Base-by-base conservation (phyloP, 805 yeast species). In the Metschnikowia bowlesiae region DNA sequence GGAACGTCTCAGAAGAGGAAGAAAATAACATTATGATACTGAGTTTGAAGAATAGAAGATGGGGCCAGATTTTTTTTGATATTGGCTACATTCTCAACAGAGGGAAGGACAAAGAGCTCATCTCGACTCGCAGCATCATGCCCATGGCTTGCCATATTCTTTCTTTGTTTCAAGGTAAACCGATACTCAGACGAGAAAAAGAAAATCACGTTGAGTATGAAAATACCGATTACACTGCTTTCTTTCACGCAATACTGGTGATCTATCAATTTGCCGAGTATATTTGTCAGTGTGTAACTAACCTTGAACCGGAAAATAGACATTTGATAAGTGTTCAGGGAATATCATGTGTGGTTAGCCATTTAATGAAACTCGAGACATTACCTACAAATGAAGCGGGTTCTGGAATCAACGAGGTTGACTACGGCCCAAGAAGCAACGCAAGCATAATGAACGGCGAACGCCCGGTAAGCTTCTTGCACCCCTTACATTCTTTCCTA, bases 131-230 rank as follows among this genome's bases (percentile, higher is more conserved):
- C 2, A 66, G 71, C 31, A 76, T 84, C 22, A 69, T 85, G 6
- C 70, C 75, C 2, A 84, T 83, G 69, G 74, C 85, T 0, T 78
- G 87, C 40, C 89, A 86, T 54, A 74, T 89, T 8, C 58, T 87
- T 31, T 69, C 80, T 1, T 67, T 89, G 32, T 87, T 89, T 59
- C 94, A 89, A 65, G 91, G 96, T 3, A 76, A 82, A 42, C 87
- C 94, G 1, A 83, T 87, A 0, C 69, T 89, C 59, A 79, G 75
- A 53, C 75, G 98, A 52, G 96, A 89, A 61, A 81, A 82, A 4
- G 74, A 78, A 6, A 84, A 81, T 52, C 99, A 92, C 65, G 90
- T 92, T 8, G 97, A 91, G 62, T 94, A 87, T 63, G 99, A 92
- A 62, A 84, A 83, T 41, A 88, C 87, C 32, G 92, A 88, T 46